Conservation (phyloP, 2,329 filamentous ascomycete species). For the Exophiala sideris region DNA sequence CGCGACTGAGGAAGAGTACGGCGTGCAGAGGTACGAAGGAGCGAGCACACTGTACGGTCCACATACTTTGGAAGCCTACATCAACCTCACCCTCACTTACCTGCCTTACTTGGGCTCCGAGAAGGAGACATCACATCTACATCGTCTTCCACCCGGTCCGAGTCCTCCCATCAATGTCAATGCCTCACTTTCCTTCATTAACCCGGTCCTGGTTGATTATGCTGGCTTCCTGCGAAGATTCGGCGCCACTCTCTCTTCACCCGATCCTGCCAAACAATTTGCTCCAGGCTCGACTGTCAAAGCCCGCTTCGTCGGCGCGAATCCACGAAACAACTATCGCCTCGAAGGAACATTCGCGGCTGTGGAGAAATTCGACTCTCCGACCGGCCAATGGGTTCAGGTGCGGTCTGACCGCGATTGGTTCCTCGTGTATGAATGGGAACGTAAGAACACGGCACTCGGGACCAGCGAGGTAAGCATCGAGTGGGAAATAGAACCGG, state of each 20-base stretch:
- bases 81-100: slow-evolving; percentile 75
- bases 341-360: slow-evolving; percentile 74
- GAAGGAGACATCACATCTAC: slow-evolving; percentile 37
- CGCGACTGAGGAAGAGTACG: slow-evolving; percentile 74
- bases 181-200: slow-evolving; percentile 74
- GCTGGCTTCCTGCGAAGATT: slow-evolving; percentile 64
- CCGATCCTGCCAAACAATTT: slow-evolving; percentile 55
- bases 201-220: slow-evolving; percentile 71
- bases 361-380: slow-evolving; percentile 60
- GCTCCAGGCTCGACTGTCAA: slow-evolving; percentile 59
- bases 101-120: slow-evolving; percentile 59
- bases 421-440: slow-evolving; percentile 79
- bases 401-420: slow-evolving; percentile 76
- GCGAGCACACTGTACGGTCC: slow-evolving; percentile 85
- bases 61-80: slow-evolving; percentile 78
- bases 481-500: slow-evolving; percentile 70
- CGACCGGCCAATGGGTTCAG: slow-evolving; percentile 56
- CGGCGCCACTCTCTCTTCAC: slow-evolving; percentile 60
- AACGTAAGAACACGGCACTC: slow-evolving; percentile 63
- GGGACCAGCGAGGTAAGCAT: slow-evolving; percentile 76
- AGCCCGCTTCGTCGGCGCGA: slow-evolving; percentile 76
- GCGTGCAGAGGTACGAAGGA: slow-evolving; percentile 88
- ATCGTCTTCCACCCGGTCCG: slow-evolving; percentile 52
- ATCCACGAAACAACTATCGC: slow-evolving; percentile 82
- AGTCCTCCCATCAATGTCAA: slow-evolving; percentile 74